Conservation (phyloP, 2,329 filamentous ascomycete genomes). For the Fusarium buxicola region DNA sequence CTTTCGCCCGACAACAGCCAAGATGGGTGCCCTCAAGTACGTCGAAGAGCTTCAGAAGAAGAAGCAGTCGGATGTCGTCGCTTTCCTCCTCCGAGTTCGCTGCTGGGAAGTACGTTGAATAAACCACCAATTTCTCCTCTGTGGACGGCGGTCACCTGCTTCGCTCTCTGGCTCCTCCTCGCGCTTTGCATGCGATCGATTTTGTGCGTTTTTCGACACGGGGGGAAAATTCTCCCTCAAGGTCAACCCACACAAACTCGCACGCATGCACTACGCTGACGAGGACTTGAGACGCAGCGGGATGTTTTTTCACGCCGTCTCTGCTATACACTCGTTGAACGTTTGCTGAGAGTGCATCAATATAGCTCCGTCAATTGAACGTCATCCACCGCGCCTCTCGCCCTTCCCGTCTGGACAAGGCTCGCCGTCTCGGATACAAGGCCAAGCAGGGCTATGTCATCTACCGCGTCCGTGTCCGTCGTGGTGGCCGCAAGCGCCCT, state of each 20-base stretch:
- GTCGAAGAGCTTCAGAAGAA: constrained; percentile 99
- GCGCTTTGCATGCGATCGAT: constrained; percentile 17
- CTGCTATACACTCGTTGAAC: constrained; percentile 99
- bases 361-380: constrained; percentile 99
- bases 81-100: constrained; percentile 99
- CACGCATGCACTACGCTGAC: constrained; percentile 6
- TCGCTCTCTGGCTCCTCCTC: constrained; percentile 34
- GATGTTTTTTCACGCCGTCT: constrained; percentile 43
- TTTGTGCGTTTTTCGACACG: constrained; percentile 25
- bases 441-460: constrained; percentile 99
- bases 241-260: constrained; percentile 2
- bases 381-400: constrained; percentile 99
- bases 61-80: constrained; percentile 99
- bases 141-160: constrained; percentile 50
- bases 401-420: constrained; percentile 99
- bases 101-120: constrained; percentile 96
- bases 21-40: constrained; percentile 99
- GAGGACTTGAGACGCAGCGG: constrained; percentile 21
- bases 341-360: constrained; percentile 99
- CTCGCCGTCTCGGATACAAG: constrained; percentile 99
- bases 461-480: constrained; percentile 98
- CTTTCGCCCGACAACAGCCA: constrained; percentile 56
- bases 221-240: constrained; percentile 32
- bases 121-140: constrained; percentile 45
- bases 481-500: constrained; percentile 98